These are phyloP conservation scores for Poa annua DNA, from an alignment of 176 grass and related monocot species.

Conservation along the genomic window DNA sequence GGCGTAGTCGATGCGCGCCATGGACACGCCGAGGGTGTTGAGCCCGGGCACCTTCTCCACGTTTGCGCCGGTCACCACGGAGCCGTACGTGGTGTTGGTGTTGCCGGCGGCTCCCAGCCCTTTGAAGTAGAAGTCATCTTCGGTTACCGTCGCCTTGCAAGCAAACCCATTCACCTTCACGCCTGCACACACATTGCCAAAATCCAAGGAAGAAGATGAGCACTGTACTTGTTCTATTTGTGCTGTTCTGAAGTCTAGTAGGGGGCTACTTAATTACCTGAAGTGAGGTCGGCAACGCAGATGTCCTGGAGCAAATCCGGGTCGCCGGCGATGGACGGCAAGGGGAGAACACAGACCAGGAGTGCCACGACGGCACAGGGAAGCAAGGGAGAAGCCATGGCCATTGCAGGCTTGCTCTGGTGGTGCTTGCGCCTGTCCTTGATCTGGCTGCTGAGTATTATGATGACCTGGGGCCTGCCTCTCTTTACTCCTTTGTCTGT, in stretches of 20 bases:
- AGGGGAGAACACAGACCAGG: not conserved
- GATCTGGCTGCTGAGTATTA: constrained; percentile 18
- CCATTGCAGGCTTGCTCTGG: constrained; percentile 16
- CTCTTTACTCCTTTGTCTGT: constrained; percentile 23
- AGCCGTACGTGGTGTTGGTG: constrained; percentile 29
- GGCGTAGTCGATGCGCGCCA: constrained; percentile 53
- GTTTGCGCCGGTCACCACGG: constrained; percentile 41
- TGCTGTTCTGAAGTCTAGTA: not conserved
- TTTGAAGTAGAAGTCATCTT: constrained; percentile 44
- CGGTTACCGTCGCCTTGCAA: constrained; percentile 27
- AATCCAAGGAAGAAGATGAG: not conserved
- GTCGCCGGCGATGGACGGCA: constrained; percentile 35
- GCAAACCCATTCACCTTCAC: constrained; percentile 50
- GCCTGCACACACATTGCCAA: not conserved
- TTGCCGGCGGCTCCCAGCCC: constrained; percentile 32
- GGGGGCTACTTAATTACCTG: constrained; percentile 1
- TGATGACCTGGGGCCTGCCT: constrained; percentile 39
- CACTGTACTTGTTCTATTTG: not conserved
- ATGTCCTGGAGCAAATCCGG: constrained; percentile 55
- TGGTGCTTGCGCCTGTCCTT: not conserved
- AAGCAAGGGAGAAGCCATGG: not conserved
- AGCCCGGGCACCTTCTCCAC: constrained; percentile 46
- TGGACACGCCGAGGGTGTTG: constrained; percentile 49
- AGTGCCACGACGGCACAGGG: not conserved
- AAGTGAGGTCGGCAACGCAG: constrained; percentile 53